phyloP scores from a whole-genome alignment of 495 filamentous ascomycete species.

The Pseudoneurospora amorphoporcata region DNA sequence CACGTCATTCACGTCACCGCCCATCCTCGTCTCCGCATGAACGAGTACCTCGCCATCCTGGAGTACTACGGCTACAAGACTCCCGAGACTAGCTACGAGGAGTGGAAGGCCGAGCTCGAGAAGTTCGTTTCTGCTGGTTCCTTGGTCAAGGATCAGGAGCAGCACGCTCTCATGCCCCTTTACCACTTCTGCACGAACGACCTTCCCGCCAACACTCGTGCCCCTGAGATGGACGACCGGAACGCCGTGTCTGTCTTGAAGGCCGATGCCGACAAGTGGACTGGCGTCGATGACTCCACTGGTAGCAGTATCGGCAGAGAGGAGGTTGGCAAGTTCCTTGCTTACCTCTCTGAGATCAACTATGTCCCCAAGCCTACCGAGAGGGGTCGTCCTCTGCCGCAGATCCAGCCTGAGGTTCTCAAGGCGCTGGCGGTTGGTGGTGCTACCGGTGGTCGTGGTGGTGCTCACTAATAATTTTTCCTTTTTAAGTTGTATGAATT shows the following conservation, averaged over 20 bases:
- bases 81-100: constrained; percentile 54
- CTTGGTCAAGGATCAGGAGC: constrained; percentile 43
- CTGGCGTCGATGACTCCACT: constrained; percentile 50
- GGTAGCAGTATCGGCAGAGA: constrained; percentile 57
- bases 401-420: constrained; percentile 41
- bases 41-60: constrained; percentile 62
- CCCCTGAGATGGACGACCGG: constrained; percentile 68
- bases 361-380: constrained; percentile 53
- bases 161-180: constrained; percentile 73
- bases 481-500: neutral
- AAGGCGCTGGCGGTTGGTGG: constrained; percentile 28
- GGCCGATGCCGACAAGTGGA: constrained; percentile 48
- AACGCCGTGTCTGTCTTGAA: constrained; percentile 58
- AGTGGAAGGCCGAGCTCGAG: constrained; percentile 45
- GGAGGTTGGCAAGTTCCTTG: constrained; percentile 60
- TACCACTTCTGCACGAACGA: constrained; percentile 77
- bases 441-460: constrained; percentile 19
- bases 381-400: constrained; percentile 39
- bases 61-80: constrained; percentile 69
- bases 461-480: constrained; percentile 16
- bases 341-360: constrained; percentile 59
- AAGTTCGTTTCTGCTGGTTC: constrained; percentile 49
- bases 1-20: constrained; percentile 52
- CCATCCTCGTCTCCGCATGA: constrained; percentile 71
- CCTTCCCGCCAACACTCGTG: constrained; percentile 65